Conservation (phyloP, 257 asterid species). For the Ilex asprella region DNA sequence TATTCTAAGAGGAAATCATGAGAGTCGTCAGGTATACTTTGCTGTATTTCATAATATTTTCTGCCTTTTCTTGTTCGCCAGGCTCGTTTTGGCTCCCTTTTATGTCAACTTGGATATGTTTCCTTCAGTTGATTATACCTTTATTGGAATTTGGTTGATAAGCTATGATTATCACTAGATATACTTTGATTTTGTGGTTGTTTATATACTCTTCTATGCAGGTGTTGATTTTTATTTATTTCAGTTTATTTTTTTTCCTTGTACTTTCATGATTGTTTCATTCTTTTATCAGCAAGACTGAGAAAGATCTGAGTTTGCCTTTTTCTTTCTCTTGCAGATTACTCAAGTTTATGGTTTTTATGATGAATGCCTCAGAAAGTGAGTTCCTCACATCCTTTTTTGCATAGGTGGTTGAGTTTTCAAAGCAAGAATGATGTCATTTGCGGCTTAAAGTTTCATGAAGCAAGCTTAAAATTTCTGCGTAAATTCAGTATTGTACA, state of each 20-base stretch:
- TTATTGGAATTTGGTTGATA: constrained; percentile 3
- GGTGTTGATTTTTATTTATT: neutral
- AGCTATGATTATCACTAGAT: neutral
- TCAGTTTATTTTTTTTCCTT: neutral
- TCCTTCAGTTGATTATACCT: constrained; percentile 4
- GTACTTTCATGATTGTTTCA: neutral
- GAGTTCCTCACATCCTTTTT: constrained; percentile 17
- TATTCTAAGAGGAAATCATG: constrained; percentile 79
- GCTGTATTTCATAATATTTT: neutral
- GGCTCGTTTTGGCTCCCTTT: neutral
- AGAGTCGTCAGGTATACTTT: constrained; percentile 58
- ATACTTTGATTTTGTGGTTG: neutral
- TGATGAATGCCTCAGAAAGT: constrained; percentile 55
- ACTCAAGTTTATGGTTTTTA: constrained; percentile 56
- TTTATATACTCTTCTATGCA: neutral
- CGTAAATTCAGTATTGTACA: too few relatives aligned
- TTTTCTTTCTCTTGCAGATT: constrained; percentile 27
- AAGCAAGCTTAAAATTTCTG: neutral
- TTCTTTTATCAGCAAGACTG: neutral
- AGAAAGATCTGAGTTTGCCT: constrained; percentile 9
- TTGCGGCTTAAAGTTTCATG: neutral
- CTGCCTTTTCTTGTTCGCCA: neutral
- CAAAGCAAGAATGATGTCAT: too few relatives aligned
- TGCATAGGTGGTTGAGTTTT: neutral
- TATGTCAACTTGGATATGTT: too few relatives aligned